A percentile compares a stretch with the other conserved stretches of the same genome.
Conservation (phyloP, 1,284 basidiomycete genomes). For the Heterobasidion annosum region DNA sequence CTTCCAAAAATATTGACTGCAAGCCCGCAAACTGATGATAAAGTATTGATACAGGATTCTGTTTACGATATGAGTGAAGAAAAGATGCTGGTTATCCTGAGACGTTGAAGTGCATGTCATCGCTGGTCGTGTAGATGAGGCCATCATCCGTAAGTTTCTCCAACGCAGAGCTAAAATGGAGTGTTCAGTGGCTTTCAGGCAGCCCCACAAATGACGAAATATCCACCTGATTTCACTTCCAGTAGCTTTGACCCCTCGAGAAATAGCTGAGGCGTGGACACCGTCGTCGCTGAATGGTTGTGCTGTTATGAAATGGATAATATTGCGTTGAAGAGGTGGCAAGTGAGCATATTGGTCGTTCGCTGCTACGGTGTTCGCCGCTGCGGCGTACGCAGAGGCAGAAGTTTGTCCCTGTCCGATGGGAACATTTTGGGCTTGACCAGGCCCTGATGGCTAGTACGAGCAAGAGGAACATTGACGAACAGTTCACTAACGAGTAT, state of each 20-base stretch:
- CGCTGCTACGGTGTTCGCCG: constrained; percentile 11
- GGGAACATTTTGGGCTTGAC: constrained; percentile 5
- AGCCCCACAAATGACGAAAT: neutral
- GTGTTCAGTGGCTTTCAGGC: neutral
- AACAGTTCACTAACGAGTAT: constrained; percentile 2
- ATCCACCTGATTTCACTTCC: constrained; percentile 31
- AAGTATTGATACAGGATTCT: too few relatives aligned
- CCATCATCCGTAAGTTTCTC: constrained; percentile 48
- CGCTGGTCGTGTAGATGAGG: constrained; percentile 43
- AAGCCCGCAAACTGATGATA: too few relatives aligned
- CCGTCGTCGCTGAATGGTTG: constrained; percentile 27
- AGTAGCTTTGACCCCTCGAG: constrained; percentile 18
- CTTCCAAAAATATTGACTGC: too few relatives aligned
- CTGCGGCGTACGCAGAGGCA: constrained; percentile 24
- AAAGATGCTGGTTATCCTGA: constrained; percentile 8
- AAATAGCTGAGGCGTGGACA: constrained; percentile 38
- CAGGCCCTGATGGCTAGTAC: constrained; percentile 19
- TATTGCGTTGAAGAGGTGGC: constrained; percentile 34
- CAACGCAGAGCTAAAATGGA: constrained; percentile 30
- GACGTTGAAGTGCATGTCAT: constrained; percentile 34
- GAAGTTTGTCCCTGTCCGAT: constrained; percentile 1
- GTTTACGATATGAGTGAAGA: too few relatives aligned
- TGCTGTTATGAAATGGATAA: constrained; percentile 35
- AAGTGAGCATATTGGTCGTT: constrained; percentile 29
- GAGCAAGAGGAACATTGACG: neutral